Evolutionary conservation across 108 stramenopile species (phyloP).

Genomic region (Nitzschia inconspicua): DNA sequence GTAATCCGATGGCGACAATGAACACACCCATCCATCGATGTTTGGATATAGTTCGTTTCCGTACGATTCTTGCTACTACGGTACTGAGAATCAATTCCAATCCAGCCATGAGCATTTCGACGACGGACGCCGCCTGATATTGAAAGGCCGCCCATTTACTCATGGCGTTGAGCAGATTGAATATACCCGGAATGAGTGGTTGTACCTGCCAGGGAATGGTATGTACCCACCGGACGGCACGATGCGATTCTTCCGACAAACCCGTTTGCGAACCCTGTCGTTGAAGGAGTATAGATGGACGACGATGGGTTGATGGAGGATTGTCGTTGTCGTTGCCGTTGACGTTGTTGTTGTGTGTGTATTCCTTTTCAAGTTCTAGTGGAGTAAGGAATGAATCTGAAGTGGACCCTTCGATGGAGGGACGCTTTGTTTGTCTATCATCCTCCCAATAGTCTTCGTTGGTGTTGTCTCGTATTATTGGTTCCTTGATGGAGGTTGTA

Average conservation of each 20-base stretch:
- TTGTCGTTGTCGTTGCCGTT: no score
- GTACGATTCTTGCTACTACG: constrained; percentile 22
- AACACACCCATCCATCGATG: constrained; percentile 35
- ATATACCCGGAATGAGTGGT: constrained; percentile 21
- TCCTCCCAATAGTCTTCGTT: no score
- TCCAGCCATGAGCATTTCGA: constrained; percentile 50
- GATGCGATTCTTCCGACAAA: constrained; percentile 5
- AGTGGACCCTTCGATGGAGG: no score
- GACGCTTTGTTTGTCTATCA: no score
- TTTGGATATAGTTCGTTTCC: constrained; percentile 20
- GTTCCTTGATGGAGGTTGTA: no score
- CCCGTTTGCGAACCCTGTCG: constrained; percentile 9
- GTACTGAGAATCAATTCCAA: constrained; percentile 37
- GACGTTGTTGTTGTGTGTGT: no score
- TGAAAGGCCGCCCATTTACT: constrained; percentile 42
- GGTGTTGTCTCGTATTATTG: no score
- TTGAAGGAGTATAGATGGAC: not conserved
- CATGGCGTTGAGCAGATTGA: constrained; percentile 24
- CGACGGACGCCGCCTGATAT: constrained; percentile 36
- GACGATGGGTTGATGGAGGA: no score
- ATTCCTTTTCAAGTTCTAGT: no score
- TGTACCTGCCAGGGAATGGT: constrained; percentile 13
- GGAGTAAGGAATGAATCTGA: no score
- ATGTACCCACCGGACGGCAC: constrained; percentile 11
- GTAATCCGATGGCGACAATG: constrained; percentile 25